Evolutionary conservation across 2,329 filamentous ascomycete species (phyloP).

Genomic region (Colletotrichum sp.): DNA sequence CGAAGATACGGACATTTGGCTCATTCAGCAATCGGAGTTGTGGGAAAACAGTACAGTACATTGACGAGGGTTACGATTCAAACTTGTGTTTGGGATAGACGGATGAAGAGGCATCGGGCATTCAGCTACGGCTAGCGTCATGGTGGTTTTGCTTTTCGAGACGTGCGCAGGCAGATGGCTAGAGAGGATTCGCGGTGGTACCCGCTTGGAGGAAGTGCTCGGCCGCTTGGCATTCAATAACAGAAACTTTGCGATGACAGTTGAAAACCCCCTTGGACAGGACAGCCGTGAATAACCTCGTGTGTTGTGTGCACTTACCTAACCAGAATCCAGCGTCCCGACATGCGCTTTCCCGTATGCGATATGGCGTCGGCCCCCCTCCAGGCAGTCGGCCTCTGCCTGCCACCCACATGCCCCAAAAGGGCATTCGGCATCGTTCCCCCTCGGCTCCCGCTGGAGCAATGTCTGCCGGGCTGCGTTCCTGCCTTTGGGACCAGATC

Average conservation of each 20-base stretch:
- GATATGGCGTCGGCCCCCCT: neutral
- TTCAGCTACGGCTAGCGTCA: neutral
- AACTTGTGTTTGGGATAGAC: neutral
- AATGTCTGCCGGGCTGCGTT: neutral
- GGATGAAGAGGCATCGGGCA: neutral
- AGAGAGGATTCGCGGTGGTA: neutral
- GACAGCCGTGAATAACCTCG: neutral
- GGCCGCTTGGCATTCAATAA: neutral
- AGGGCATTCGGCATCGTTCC: neutral
- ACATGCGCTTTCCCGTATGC: neutral
- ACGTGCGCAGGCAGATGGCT: too few relatives aligned
- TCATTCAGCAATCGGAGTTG: conserved; percentile 2
- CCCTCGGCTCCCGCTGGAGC: neutral
- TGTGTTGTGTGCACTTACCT: neutral
- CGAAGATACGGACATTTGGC: neutral
- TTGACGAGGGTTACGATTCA: neutral
- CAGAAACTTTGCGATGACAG: neutral
- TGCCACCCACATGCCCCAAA: neutral
- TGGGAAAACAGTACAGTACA: neutral
- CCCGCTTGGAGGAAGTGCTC: neutral
- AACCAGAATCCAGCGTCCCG: neutral
- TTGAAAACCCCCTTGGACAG: neutral
- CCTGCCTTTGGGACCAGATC: neutral
- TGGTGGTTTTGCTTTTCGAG: neutral
- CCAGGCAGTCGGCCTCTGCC: neutral